phyloP scores from a whole-genome alignment of 805 yeast genomes.

The Lipomyces mesembrius region DNA sequence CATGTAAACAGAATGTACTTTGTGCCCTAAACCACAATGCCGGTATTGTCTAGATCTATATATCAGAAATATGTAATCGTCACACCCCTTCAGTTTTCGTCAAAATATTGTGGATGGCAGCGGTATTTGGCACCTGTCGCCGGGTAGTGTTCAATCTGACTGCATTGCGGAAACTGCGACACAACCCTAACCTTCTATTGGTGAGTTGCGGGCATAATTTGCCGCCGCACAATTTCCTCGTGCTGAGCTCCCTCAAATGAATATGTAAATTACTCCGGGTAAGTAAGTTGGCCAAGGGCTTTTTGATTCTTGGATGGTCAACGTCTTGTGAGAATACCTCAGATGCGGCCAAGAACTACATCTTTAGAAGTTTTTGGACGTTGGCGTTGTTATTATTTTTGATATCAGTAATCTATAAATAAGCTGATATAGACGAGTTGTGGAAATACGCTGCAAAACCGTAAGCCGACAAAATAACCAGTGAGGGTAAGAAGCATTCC shows the following conservation, averaged over 20 bases:
- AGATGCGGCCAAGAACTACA: no score
- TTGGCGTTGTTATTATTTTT: background rate
- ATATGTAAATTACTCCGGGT: background rate
- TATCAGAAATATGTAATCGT: background rate
- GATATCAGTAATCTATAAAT: background rate
- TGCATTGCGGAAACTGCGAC: background rate
- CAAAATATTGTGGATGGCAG: background rate
- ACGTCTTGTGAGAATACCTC: background rate
- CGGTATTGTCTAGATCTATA: background rate
- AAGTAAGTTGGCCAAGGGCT: background rate
- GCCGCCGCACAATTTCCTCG: background rate
- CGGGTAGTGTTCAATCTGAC: no score
- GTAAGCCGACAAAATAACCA: background rate
- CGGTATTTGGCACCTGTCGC: no score
- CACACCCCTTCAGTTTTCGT: background rate
- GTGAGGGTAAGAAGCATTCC: no score
- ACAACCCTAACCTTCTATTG: background rate
- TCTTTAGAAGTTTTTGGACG: background rate
- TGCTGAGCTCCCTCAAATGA: background rate
- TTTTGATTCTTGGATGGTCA: no score
- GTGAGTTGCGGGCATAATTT: background rate
- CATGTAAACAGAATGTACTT: background rate
- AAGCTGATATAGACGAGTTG: background rate
- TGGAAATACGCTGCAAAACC: background rate
- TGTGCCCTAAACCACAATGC: background rate